These are phyloP conservation scores for Fusarium penzigii DNA, from an alignment of 2,329 filamentous ascomycete genomes.

Conservation along the genomic window DNA sequence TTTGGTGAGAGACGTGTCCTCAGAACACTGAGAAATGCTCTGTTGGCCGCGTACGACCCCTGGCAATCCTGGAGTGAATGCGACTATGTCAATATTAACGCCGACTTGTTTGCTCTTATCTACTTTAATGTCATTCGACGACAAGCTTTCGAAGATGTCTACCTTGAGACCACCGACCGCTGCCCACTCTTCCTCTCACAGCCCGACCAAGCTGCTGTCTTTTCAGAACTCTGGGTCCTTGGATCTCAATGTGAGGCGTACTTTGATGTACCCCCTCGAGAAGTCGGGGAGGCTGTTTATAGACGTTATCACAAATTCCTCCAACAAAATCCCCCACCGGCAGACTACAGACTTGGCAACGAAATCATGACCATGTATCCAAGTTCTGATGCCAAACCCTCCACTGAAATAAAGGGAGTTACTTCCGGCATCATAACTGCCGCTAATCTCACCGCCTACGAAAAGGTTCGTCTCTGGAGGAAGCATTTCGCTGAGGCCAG, in stretches of 20 bases:
- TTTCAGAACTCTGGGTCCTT: conserved; percentile 21
- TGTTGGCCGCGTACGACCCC: conserved; percentile 5
- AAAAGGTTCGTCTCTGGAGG: conserved; percentile 15
- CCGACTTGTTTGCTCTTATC: conserved; percentile 17
- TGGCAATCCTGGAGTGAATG: conserved; percentile 4
- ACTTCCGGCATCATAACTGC: neutral
- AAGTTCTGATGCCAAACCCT: conserved; percentile 6
- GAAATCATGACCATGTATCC: conserved; percentile 26
- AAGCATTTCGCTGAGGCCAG: conserved; percentile 16
- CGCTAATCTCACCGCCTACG: conserved; percentile 8
- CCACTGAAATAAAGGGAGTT: neutral
- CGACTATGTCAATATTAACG: conserved; percentile 12
- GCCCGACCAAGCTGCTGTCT: conserved; percentile 21
- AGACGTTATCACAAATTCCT: conserved; percentile 13
- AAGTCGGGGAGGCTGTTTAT: conserved; percentile 15
- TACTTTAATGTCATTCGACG: conserved; percentile 14
- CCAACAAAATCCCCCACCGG: conserved; percentile 6
- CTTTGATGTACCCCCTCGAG: conserved; percentile 18
- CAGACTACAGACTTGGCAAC: conserved; percentile 15
- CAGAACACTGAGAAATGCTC: neutral
- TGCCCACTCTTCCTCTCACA: conserved; percentile 21
- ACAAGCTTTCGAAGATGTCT: conserved; percentile 19
- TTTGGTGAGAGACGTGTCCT: conserved; percentile 9
- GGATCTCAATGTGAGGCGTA: conserved; percentile 22
- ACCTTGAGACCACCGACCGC: conserved; percentile 19